Percentiles rank a stretch among this genome's conserved stretches.
These are phyloP conservation scores for Tulasnella sp. DNA, from an alignment of 768 basidiomycete species.

Conservation along the genomic window DNA sequence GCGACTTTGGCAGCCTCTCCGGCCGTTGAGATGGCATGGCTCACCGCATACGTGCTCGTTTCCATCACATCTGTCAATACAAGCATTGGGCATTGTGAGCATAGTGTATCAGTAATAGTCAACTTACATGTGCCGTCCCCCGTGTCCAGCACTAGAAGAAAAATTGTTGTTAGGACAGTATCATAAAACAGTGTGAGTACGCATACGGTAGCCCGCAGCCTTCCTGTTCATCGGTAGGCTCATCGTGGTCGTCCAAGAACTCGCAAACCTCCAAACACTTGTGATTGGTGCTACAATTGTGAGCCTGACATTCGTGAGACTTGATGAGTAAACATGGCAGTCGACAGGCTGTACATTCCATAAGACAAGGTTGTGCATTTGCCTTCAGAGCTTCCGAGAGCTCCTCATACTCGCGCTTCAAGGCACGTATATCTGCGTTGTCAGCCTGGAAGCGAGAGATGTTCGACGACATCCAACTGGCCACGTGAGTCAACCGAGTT, in stretches of 20 bases:
- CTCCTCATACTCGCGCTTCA: constrained; percentile 36
- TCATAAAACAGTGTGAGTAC: neutral
- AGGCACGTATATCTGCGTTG: constrained; percentile 35
- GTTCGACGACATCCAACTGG: constrained; percentile 42
- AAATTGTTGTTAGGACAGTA: neutral
- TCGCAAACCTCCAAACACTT: constrained; percentile 35
- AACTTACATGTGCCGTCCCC: constrained; percentile 43
- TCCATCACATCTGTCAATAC: constrained; percentile 37
- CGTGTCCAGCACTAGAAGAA: constrained; percentile 44
- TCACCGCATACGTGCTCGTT: constrained; percentile 45
- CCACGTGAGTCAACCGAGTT: constrained; percentile 37
- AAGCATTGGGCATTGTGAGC: no score
- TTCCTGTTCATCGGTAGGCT: neutral
- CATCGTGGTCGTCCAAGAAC: constrained; percentile 31
- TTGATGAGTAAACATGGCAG: constrained; percentile 38
- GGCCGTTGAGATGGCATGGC: constrained; percentile 36
- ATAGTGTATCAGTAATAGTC: neutral
- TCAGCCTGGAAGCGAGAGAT: constrained; percentile 34
- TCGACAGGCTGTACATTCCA: constrained; percentile 38
- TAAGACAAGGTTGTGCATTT: constrained; percentile 39
- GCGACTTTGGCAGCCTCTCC: constrained; percentile 39
- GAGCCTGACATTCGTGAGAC: constrained; percentile 34
- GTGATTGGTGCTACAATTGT: constrained; percentile 44
- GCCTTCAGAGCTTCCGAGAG: constrained; percentile 36
- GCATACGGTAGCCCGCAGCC: constrained; percentile 40